phyloP scores from a whole-genome alignment of 1,284 basidiomycete species.

The Ustilago lituana region DNA sequence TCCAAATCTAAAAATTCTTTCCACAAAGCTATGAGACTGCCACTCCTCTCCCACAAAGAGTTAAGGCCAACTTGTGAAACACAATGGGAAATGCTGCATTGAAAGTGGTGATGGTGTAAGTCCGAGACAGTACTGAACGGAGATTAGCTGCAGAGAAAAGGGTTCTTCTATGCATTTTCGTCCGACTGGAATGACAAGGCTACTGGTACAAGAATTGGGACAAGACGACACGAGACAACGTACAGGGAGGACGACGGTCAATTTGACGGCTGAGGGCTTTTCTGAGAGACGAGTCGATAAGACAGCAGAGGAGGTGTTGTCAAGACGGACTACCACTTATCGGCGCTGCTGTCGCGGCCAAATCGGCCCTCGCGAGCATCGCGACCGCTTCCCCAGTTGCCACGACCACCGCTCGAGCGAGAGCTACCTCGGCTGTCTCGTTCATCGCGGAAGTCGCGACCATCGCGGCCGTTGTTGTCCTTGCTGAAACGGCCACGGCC shows the following conservation, averaged over 20 bases:
- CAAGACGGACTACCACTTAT: conserved; percentile 25
- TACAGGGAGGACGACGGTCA: too few relatives aligned
- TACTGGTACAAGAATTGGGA: not conserved
- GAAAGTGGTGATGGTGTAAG: not conserved
- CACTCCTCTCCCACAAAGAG: too few relatives aligned
- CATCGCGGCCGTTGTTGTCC: conserved; percentile 19
- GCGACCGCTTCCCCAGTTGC: conserved; percentile 28
- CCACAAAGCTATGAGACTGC: too few relatives aligned
- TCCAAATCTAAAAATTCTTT: too few relatives aligned
- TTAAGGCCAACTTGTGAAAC: too few relatives aligned
- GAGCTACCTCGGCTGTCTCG: conserved; percentile 17
- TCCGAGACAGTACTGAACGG: too few relatives aligned
- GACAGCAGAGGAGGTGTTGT: not conserved
- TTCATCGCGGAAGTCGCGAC: conserved; percentile 14
- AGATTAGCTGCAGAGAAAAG: too few relatives aligned
- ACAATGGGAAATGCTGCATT: too few relatives aligned
- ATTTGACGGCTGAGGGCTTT: too few relatives aligned
- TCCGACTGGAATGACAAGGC: too few relatives aligned
- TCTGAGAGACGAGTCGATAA: too few relatives aligned
- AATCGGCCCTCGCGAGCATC: conserved; percentile 41
- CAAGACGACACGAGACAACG: not conserved
- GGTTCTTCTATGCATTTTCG: too few relatives aligned
- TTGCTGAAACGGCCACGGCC: conserved; percentile 45
- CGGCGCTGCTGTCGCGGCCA: conserved; percentile 24
- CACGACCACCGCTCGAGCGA: conserved; percentile 14